Base-by-base conservation (phyloP, 192 early-diverging fungal genomes). In the Backusella tuberculispora region DNA sequence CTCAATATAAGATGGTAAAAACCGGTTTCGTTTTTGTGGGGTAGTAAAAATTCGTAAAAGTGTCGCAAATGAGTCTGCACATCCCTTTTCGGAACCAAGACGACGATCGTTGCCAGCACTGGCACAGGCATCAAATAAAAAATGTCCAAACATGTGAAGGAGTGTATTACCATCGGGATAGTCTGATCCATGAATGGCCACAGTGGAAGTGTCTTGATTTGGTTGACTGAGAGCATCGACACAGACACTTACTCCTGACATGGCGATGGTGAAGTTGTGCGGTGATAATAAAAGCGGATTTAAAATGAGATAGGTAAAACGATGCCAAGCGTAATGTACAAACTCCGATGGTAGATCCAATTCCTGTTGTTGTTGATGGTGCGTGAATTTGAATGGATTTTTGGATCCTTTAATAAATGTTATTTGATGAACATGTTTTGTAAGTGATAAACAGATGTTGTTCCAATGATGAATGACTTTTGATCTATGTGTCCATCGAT, bases 91-190 rank as follows among this genome's bases (percentile, higher is more conserved):
- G 2, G 29, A 0, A 0, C 29, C 29, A 0, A 34, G 29, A 34
- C 29, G 29, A 34, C 29, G 29, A 34, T 2, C 38, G 50, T 46
- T 84, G 77, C 26, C 68, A 73, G 50, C 47, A 37, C 73, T 65
- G 21, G 80, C 50, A 12, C 66, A 85, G 0, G 90, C 91, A 40
- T 92, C 90, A 88, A 95, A 95, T 13, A 96, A 81, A 87, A 90
- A 93, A 0, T 76, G 56, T 1, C 92, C 93, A 88, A 95, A 94
- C 90, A 95, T 94, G 70, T 90, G 81, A 63, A 96, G 84, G 5
- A 96, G 67, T 0, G 92, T 93, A 67, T 94, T 95, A 13, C 92
- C 92, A 78, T 94, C 84, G 1, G 90, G 85, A 19, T 82, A 77
- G 0, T 67, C 38, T 19, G 24, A 24, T 24, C 19, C 19, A 19